Conservation (phyloP, 169 alveolate species). For the Ichthyophthirius multifiliis region DNA sequence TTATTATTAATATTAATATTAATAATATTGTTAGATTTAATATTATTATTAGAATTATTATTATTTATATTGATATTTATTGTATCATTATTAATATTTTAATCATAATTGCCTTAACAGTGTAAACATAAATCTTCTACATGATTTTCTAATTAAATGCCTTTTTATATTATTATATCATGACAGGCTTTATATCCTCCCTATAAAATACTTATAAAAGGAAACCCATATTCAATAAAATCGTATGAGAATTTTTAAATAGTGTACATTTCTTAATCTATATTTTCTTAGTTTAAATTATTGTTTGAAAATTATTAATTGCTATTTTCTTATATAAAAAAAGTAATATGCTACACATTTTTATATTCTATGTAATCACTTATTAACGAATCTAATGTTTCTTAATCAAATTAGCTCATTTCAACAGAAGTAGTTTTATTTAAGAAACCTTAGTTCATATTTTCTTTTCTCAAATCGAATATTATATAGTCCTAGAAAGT, state of each 20-base stretch:
- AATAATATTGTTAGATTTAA: no score
- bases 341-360: background rate
- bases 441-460: background rate
- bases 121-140: background rate
- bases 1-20: no score
- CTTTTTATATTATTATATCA: background rate
- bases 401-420: background rate
- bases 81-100: background rate
- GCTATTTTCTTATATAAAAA: background rate
- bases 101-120: background rate
- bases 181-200: background rate
- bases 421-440: background rate
- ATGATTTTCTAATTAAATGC: background rate
- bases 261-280: background rate
- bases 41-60: no score
- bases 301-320: background rate
- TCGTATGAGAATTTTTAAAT: background rate
- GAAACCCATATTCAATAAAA: constrained; percentile 9
- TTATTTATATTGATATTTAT: background rate
- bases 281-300: background rate
- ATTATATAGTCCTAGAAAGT: background rate
- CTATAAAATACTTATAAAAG: background rate
- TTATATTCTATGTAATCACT: constrained; percentile 2
- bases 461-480: background rate
- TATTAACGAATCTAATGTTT: background rate